phyloP scores from a whole-genome alignment of 169 alveolate genomes.

The Cryptosporidium ubiquitum region DNA sequence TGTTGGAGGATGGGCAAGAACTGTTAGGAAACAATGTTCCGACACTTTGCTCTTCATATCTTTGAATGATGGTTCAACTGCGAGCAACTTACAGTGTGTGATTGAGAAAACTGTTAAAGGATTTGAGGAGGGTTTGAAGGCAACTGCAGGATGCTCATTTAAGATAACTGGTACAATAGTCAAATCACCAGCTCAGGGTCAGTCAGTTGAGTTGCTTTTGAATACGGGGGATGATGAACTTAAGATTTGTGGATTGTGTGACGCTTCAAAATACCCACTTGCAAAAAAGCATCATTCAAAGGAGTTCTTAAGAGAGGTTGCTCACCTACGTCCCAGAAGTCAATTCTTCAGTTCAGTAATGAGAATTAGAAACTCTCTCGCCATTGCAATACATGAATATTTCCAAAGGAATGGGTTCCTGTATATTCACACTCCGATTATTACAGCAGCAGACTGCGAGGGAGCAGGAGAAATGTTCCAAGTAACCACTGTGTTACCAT shows the following conservation, averaged over 20 bases:
- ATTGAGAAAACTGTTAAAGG: conserved; percentile 87
- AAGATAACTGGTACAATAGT: conserved; percentile 90
- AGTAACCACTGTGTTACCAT: conserved; percentile 91
- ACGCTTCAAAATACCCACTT: conserved; percentile 93
- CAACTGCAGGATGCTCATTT: conserved; percentile 88
- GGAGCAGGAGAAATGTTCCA: conserved; percentile 99
- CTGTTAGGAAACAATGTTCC: conserved; percentile 93
- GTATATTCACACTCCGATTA: conserved; percentile 97
- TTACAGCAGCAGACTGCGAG: conserved; percentile 99
- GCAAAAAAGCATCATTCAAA: conserved; percentile 92
- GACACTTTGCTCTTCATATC: conserved; percentile 92
- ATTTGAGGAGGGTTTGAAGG: conserved; percentile 81
- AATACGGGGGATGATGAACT: conserved; percentile 75
- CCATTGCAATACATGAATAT: conserved; percentile 95
- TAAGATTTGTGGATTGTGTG: conserved; percentile 87
- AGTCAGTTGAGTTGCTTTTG: conserved; percentile 86
- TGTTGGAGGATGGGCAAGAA: conserved; percentile 97
- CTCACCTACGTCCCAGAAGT: conserved; percentile 98
- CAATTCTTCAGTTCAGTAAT: conserved; percentile 93
- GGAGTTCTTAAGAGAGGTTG: conserved; percentile 94
- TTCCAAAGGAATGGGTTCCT: conserved; percentile 94
- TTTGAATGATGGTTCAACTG: conserved; percentile 95
- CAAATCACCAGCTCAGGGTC: conserved; percentile 92
- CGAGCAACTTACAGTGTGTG: conserved; percentile 92
- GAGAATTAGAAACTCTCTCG: conserved; percentile 93